These are phyloP conservation scores for Penicillium digitatum DNA, from an alignment of 2,329 filamentous ascomycete genomes.

Conservation along the genomic window DNA sequence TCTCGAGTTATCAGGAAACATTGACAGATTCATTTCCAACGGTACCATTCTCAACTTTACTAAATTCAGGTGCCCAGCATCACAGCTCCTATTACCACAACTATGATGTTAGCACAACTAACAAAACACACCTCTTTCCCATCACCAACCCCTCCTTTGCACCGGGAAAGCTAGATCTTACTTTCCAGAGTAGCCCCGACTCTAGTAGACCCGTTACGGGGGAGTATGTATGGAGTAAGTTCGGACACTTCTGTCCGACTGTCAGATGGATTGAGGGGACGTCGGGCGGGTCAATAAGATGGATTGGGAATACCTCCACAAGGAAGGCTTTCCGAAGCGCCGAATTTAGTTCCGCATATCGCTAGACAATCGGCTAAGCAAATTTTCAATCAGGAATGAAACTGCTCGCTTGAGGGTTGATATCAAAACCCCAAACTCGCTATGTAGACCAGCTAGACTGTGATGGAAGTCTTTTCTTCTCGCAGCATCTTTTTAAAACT, in stretches of 20 bases:
- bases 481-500: conserved; percentile 27
- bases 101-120: conserved; percentile 22
- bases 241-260: conserved; percentile 30
- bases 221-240: conserved; percentile 35
- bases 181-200: conserved; percentile 30
- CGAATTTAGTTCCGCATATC: conserved; percentile 30
- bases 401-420: conserved; percentile 26
- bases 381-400: conserved; percentile 35
- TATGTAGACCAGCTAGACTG: conserved; percentile 26
- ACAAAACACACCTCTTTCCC: conserved; percentile 21
- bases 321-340: conserved; percentile 22
- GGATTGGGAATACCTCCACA: conserved; percentile 31
- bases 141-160: conserved; percentile 30
- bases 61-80: conserved; percentile 16
- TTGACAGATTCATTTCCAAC: neutral
- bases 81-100: conserved; percentile 20
- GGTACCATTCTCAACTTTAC: neutral
- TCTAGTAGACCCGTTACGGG: conserved; percentile 25
- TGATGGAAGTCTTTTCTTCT: conserved; percentile 32
- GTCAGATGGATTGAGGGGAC: conserved; percentile 34
- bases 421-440: conserved; percentile 34
- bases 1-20: neutral
- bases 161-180: conserved; percentile 35
- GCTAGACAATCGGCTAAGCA: conserved; percentile 12
- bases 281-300: conserved; percentile 21